Evolutionary conservation across 768 basidiomycete species (phyloP).

Genomic region (Amanita rimosa): DNA sequence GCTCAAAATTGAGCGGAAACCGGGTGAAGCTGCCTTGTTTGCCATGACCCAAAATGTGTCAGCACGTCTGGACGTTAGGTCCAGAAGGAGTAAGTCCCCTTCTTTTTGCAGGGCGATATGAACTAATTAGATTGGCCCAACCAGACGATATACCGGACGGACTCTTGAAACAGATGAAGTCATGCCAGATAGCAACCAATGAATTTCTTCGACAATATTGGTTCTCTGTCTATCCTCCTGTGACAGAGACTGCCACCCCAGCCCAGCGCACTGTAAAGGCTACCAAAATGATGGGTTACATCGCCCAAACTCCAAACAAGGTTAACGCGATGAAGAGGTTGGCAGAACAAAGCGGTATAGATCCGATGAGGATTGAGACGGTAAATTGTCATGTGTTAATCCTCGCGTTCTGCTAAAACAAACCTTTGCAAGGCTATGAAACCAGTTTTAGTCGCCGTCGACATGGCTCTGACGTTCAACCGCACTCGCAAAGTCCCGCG

Average conservation of each 20-base stretch:
- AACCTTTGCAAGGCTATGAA: conserved; percentile 50
- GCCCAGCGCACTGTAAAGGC: conserved; percentile 70
- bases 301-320: conserved; percentile 73
- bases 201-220: conserved; percentile 97
- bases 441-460: conserved; percentile 61
- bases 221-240: conserved; percentile 74
- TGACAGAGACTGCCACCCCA: conserved; percentile 46
- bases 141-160: conserved; percentile 72
- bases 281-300: conserved; percentile 79
- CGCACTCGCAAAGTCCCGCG: conserved; percentile 26
- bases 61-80: conserved; percentile 56
- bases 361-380: conserved; percentile 47
- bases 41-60: conserved; percentile 76
- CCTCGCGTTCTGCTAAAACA: not conserved
- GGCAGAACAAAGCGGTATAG: conserved; percentile 51
- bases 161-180: conserved; percentile 73
- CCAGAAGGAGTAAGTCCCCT: conserved; percentile 46
- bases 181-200: conserved; percentile 86
- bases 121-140: conserved; percentile 2
- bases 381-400: conserved; percentile 29
- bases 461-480: conserved; percentile 59
- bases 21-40: conserved; percentile 54
- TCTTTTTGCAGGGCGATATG: not conserved
- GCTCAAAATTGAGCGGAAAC: conserved; percentile 59
- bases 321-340: conserved; percentile 63